Conservation (phyloP, 2,329 filamentous ascomycete genomes). For the Fusarium guadeloupense region DNA sequence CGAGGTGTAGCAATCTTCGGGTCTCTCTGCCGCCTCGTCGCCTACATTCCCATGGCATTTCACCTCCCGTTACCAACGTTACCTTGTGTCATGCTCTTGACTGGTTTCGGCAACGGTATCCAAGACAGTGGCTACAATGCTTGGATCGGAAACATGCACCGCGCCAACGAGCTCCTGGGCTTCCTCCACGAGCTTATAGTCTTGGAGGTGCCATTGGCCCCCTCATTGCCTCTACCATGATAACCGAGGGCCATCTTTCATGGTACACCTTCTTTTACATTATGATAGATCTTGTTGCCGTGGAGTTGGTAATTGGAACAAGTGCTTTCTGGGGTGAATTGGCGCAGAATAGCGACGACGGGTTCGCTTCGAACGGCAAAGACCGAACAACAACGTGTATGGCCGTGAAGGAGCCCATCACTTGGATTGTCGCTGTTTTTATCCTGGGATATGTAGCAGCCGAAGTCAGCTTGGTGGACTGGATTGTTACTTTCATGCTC, state of each 20-base stretch:
- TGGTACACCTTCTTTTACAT: slow-evolving; percentile 84
- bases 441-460: slow-evolving; percentile 81
- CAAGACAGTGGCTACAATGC: slow-evolving; percentile 69
- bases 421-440: slow-evolving; percentile 79
- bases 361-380: slow-evolving; percentile 44
- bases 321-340: slow-evolving; percentile 70
- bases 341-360: slow-evolving; percentile 60
- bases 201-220: slow-evolving; percentile 75
- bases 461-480: slow-evolving; percentile 78
- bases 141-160: slow-evolving; percentile 75
- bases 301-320: slow-evolving; percentile 64
- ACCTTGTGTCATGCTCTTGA: slow-evolving; percentile 70
- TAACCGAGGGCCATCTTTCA: slow-evolving; percentile 66
- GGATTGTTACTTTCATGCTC: slow-evolving; percentile 91
- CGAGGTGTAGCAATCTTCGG: slow-evolving; percentile 75
- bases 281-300: slow-evolving; percentile 67
- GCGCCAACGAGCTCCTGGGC: slow-evolving; percentile 77
- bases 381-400: slow-evolving; percentile 57
- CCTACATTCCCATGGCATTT: slow-evolving; percentile 70
- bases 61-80: slow-evolving; percentile 77
- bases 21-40: slow-evolving; percentile 68
- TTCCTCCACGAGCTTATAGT: slow-evolving; percentile 77
- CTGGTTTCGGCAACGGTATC: slow-evolving; percentile 77
- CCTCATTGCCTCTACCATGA: slow-evolving; percentile 76
- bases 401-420: slow-evolving; percentile 62